phyloP scores from a whole-genome alignment of 2,329 filamentous ascomycete species.

The Colletotrichum simmondsii region DNA sequence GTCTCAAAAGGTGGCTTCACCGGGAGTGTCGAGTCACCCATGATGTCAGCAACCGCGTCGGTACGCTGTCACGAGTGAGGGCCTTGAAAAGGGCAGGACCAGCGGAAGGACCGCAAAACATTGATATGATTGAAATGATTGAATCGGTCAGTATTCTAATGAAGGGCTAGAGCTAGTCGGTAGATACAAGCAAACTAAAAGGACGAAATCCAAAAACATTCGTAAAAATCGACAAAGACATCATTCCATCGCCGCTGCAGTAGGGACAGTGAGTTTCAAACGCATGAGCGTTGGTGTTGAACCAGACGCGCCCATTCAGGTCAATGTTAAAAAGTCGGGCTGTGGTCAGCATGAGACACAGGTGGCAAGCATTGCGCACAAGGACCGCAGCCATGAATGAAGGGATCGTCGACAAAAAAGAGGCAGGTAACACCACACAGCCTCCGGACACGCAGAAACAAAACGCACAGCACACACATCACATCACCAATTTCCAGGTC shows the following conservation, averaged over 20 bases:
- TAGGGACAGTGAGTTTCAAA: constrained; percentile 4
- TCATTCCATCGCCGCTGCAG: not conserved
- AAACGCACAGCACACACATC: not conserved
- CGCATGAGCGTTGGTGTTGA: constrained; percentile 16
- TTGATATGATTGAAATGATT: constrained; percentile 28
- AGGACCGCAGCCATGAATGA: not conserved
- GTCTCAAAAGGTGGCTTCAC: not conserved
- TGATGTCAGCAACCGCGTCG: not conserved
- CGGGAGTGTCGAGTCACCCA: not conserved
- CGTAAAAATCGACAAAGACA: constrained; percentile 1
- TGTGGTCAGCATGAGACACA: constrained; percentile 27
- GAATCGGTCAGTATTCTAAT: constrained; percentile 30
- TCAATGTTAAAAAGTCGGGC: constrained; percentile 20
- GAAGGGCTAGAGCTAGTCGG: constrained; percentile 34
- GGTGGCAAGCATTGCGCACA: constrained; percentile 4
- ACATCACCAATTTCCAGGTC: constrained; percentile 6
- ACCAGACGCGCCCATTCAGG: constrained; percentile 14
- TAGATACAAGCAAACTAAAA: constrained; percentile 22
- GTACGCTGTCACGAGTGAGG: not conserved
- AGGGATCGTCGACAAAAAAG: not conserved
- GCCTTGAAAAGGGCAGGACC: not conserved
- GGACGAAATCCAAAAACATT: constrained; percentile 1
- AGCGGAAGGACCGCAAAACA: not conserved
- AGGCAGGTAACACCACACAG: not conserved
- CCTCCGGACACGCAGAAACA: not conserved